Evolutionary conservation across 371 early-diverging fungal genomes (phyloP).

Genomic region (Chytridiales sp.): DNA sequence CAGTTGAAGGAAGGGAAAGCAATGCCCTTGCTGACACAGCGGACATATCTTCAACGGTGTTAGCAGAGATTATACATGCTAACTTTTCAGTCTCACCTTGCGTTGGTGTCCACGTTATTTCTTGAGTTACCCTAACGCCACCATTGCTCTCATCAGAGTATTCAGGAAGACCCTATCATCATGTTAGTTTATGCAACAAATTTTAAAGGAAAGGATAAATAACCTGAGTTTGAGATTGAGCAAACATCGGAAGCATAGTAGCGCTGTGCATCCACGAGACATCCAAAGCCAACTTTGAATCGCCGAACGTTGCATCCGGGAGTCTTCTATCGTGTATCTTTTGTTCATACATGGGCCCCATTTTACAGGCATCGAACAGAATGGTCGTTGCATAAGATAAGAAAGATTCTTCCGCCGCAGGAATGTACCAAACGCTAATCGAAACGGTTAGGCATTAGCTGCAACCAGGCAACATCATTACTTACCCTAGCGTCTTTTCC

Average conservation of each 20-base stretch:
- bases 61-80: neutral
- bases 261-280: constrained; percentile 59
- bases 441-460: neutral
- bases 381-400: constrained; percentile 61
- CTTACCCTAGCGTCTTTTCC: constrained; percentile 46
- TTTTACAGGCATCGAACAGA: constrained; percentile 58
- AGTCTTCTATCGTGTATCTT: constrained; percentile 62
- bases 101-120: constrained; percentile 41
- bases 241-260: constrained; percentile 72
- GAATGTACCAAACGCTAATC: constrained; percentile 57
- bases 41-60: constrained; percentile 23
- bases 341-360: constrained; percentile 57
- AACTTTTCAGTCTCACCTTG: constrained; percentile 14
- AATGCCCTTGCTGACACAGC: constrained; percentile 21
- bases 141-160: constrained; percentile 9
- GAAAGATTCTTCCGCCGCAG: constrained; percentile 65
- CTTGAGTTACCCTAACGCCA: constrained; percentile 57
- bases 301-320: constrained; percentile 63
- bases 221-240: constrained; percentile 47
- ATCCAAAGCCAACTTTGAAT: constrained; percentile 55
- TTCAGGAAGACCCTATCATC: constrained; percentile 7
- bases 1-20: constrained; percentile 27
- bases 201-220: neutral
- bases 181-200: too few species aligned
- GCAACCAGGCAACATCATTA: constrained; percentile 1